These are phyloP conservation scores for Zygnema cylindricum DNA, from an alignment of 139 green algal genomes.

Conservation along the genomic window DNA sequence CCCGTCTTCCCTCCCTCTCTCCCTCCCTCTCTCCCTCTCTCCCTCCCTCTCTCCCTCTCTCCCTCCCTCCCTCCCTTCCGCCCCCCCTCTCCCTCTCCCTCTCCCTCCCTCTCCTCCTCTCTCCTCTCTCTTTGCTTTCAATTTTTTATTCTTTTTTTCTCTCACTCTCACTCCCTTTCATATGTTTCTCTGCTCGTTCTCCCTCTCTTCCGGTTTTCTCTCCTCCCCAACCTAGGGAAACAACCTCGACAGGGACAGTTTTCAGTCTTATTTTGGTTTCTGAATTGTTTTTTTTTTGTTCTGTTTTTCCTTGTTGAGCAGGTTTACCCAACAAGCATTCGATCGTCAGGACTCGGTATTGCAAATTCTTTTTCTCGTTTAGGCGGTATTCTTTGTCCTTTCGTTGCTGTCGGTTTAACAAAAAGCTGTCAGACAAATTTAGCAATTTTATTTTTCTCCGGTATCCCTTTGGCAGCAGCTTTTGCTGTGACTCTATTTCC, in stretches of 20 bases:
- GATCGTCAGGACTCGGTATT: constrained; percentile 60
- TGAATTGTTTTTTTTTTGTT: constrained; percentile 11
- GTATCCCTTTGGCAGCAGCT: constrained; percentile 25
- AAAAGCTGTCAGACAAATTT: constrained; percentile 11
- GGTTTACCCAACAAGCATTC: constrained; percentile 77
- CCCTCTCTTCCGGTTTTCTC: no score
- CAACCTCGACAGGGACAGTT: background rate
- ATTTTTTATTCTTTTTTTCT: no score
- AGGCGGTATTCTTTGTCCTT: constrained; percentile 59
- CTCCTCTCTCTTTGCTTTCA: no score
- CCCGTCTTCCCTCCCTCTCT: no score
- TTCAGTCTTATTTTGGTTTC: background rate
- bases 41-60: no score
- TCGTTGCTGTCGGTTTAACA: constrained; percentile 59
- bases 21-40: no score
- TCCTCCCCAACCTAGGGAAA: no score
- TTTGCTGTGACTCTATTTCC: constrained; percentile 44
- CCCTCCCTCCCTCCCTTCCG: no score
- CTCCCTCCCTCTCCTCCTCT: no score
- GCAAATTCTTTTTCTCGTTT: constrained; percentile 62
- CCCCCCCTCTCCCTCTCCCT: no score
- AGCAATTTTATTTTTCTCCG: constrained; percentile 36
- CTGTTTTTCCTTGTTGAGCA: constrained; percentile 54
- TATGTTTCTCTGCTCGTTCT: no score
- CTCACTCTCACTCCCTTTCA: no score